Percentiles rank a stretch among this genome's conserved stretches.
Conservation (phyloP, 192 early-diverging fungal species). For the Entomortierella beljakovae region DNA sequence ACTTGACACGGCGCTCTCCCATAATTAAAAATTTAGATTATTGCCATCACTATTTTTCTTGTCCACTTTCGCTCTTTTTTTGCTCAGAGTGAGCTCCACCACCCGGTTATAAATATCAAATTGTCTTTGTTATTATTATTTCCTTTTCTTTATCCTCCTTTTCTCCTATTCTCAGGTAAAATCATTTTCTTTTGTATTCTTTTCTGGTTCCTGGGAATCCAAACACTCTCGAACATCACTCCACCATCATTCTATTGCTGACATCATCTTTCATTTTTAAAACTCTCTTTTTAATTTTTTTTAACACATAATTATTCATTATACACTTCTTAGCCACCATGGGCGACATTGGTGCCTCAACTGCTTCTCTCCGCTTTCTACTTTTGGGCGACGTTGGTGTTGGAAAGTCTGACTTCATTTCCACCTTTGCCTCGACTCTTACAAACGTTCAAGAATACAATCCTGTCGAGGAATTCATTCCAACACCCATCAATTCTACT, state of each 20-base stretch:
- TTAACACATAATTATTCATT: background rate
- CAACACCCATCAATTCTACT: background rate
- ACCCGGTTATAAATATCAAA: no score
- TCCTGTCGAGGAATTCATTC: conserved; percentile 23
- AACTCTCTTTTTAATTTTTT: background rate
- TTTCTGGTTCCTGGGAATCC: background rate
- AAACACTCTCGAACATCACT: background rate
- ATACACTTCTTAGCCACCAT: background rate
- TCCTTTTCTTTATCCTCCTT: no score
- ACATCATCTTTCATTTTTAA: background rate
- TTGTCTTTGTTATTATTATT: no score
- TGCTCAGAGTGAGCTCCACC: no score
- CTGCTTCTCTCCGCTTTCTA: conserved; percentile 31
- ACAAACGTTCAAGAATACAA: conserved; percentile 16
- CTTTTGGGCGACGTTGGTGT: conserved; percentile 48
- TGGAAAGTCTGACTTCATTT: conserved; percentile 29
- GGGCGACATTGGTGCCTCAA: background rate
- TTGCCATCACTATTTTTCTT: no score
- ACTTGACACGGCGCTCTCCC: no score
- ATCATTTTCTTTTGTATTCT: no score
- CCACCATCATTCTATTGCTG: background rate
- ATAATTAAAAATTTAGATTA: no score
- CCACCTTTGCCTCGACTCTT: conserved; percentile 36
- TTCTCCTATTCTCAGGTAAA: no score
- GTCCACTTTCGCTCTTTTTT: no score